phyloP scores from a whole-genome alignment of 306 rosid species.

The Cajanus cajan region DNA sequence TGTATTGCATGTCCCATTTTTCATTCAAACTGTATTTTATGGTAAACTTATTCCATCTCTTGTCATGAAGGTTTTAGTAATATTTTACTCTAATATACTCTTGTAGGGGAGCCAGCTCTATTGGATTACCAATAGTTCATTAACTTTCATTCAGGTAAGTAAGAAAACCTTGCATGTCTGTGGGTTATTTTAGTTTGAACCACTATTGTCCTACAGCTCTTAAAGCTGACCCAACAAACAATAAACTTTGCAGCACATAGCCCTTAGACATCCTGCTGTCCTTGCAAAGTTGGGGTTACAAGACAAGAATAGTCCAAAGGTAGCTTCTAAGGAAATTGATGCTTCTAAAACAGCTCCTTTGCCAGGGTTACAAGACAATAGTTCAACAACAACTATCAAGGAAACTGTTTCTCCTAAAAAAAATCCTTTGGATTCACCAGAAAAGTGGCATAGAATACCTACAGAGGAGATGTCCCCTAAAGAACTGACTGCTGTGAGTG shows the following conservation, averaged over 20 bases:
- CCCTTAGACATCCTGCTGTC: conserved; percentile 65
- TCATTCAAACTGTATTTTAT: conserved; percentile 23
- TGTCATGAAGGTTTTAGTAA: conserved; percentile 25
- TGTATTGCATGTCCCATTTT: conserved; percentile 6
- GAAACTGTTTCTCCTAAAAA: conserved; percentile 37
- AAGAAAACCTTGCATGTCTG: not conserved
- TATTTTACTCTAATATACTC: conserved; percentile 29
- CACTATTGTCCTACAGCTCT: conserved; percentile 10
- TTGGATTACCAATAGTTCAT: conserved; percentile 81
- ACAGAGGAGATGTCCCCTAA: conserved; percentile 59
- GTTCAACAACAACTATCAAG: conserved; percentile 32
- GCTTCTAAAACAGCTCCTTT: conserved; percentile 36
- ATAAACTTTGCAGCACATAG: conserved; percentile 64
- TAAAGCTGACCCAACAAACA: not conserved
- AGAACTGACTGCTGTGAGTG: conserved; percentile 71
- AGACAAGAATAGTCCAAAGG: conserved; percentile 35
- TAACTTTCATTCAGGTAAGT: conserved; percentile 67
- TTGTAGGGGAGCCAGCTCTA: conserved; percentile 91
- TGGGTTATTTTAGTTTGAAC: conserved; percentile 5
- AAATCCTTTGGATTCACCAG: conserved; percentile 46
- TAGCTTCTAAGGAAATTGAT: conserved; percentile 32
- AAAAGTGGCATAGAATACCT: conserved; percentile 48
- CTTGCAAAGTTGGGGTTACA: conserved; percentile 68
- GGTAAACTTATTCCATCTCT: conserved; percentile 19
- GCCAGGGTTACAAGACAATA: conserved; percentile 47